Evolutionary conservation across 257 asterid species (phyloP).

Genomic region (Mentha longifolia): DNA sequence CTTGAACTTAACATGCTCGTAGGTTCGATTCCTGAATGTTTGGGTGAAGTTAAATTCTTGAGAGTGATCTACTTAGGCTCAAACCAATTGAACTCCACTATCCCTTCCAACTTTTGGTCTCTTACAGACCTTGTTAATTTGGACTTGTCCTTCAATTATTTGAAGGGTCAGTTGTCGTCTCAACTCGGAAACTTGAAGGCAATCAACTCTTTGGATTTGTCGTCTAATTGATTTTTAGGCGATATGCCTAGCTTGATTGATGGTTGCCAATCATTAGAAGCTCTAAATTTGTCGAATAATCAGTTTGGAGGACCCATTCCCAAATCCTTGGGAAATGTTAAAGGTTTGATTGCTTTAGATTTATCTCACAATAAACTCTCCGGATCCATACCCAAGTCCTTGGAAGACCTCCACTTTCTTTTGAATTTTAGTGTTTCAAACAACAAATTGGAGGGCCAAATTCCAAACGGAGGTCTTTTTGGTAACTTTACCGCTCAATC

Average conservation of each 20-base stretch:
- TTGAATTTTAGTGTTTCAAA: too few species aligned
- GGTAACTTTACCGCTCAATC: too few species aligned
- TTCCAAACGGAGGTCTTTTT: too few species aligned
- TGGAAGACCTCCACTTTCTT: too few species aligned
- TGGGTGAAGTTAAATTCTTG: too few species aligned
- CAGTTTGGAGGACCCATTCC: not conserved
- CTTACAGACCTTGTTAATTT: not conserved
- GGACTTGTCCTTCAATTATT: not conserved
- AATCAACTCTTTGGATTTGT: not conserved
- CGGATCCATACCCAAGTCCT: not conserved
- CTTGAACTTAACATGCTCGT: too few species aligned
- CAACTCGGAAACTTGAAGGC: too few species aligned
- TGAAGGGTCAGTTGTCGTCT: not conserved
- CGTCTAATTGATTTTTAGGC: not conserved
- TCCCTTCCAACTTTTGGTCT: not conserved
- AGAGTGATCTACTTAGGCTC: not conserved
- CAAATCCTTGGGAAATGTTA: not conserved
- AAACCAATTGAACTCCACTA: not conserved
- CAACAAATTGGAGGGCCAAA: too few species aligned
- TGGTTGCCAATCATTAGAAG: not conserved
- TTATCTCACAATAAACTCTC: slow-evolving; percentile 1
- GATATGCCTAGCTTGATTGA: not conserved
- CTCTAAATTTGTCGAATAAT: not conserved
- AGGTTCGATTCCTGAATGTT: too few species aligned
- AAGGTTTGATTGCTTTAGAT: not conserved